phyloP scores from a whole-genome alignment of 495 filamentous ascomycete species.

The Hyaloscypha bicolor region DNA sequence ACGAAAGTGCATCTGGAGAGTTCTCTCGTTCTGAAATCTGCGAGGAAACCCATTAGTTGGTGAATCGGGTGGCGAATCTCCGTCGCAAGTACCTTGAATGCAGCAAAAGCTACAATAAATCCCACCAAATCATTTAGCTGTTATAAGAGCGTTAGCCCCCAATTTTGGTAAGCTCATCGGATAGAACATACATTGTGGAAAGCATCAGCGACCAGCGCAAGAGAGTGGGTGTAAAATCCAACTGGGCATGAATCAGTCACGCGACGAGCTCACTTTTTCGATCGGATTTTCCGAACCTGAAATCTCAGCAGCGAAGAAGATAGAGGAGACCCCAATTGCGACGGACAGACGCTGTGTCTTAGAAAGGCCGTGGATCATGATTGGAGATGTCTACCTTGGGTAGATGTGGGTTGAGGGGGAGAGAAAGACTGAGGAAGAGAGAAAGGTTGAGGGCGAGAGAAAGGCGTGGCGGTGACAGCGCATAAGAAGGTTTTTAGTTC shows the following conservation, averaged over 20 bases:
- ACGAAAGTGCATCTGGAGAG: conserved; percentile 44
- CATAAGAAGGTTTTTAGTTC: neutral
- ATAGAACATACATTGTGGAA: conserved; percentile 80
- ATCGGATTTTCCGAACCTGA: conserved; percentile 46
- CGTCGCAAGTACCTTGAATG: conserved; percentile 63
- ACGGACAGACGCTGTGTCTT: conserved; percentile 65
- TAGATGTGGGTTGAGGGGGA: neutral
- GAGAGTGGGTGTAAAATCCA: conserved; percentile 82
- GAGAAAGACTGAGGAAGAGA: too few species aligned
- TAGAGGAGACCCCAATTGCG: conserved; percentile 76
- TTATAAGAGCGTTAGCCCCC: conserved; percentile 1
- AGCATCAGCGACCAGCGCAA: conserved; percentile 90
- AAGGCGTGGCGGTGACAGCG: neutral
- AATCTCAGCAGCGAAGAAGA: conserved; percentile 85
- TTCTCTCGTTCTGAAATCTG: conserved; percentile 46
- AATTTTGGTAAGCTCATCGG: neutral
- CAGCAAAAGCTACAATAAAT: conserved; percentile 79
- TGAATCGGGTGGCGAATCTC: conserved; percentile 34
- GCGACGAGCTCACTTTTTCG: neutral
- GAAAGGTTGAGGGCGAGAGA: neutral
- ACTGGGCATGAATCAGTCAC: conserved; percentile 39
- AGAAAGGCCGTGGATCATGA: conserved; percentile 27
- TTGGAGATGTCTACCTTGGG: neutral
- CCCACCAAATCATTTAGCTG: conserved; percentile 91
- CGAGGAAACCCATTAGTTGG: neutral